phyloP scores from a whole-genome alignment of 371 early-diverging fungal species.

The Mucor sp. region DNA sequence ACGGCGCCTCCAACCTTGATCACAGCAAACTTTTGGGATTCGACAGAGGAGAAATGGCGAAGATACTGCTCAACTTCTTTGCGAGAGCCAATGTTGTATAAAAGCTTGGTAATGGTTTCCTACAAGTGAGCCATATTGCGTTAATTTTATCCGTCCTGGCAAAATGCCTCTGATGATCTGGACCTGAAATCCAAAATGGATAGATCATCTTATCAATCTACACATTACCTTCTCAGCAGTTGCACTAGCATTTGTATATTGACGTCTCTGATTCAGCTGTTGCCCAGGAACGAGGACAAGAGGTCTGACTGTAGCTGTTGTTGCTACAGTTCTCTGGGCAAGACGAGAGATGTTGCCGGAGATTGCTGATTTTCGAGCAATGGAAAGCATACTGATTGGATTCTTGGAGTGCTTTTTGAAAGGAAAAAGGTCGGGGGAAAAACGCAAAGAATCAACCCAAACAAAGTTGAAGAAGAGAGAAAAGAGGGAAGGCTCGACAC shows the following conservation, averaged over 20 bases:
- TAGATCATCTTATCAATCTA: constrained; percentile 7
- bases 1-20: constrained; percentile 99
- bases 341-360: constrained; percentile 23
- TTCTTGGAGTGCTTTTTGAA: neutral
- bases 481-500: neutral
- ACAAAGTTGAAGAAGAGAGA: neutral
- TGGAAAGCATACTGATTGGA: constrained; percentile 30
- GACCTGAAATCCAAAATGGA: constrained; percentile 3
- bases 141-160: neutral
- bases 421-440: neutral
- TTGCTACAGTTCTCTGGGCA: constrained; percentile 10
- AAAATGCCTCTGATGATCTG: neutral
- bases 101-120: constrained; percentile 96
- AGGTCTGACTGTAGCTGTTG: constrained; percentile 10
- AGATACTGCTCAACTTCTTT: constrained; percentile 98
- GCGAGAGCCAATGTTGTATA: constrained; percentile 97
- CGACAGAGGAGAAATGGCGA: constrained; percentile 92
- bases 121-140: constrained; percentile 31
- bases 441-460: neutral
- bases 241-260: constrained; percentile 27
- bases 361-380: constrained; percentile 35
- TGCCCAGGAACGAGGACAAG: constrained; percentile 13
- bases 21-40: constrained; percentile 98
- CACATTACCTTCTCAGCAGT: constrained; percentile 45
- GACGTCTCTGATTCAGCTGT: constrained; percentile 17